Evolutionary conservation across 371 early-diverging fungal species (phyloP).

Genomic region (Zychaea mexicana): DNA sequence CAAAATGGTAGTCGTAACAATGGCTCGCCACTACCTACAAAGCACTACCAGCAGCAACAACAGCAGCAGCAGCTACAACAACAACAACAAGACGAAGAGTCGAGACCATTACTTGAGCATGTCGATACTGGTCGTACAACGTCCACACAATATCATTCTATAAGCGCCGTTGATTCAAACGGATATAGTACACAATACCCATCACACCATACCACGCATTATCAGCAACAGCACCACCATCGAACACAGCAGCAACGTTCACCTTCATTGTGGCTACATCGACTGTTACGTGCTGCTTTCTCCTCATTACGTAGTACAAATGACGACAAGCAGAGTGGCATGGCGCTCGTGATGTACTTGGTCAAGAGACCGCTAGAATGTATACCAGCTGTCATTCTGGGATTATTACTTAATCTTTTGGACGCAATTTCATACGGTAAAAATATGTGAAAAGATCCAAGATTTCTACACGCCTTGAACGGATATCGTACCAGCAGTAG

Average conservation of each 20-base stretch:
- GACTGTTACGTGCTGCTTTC: slow-evolving; percentile 37
- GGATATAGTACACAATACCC: not conserved
- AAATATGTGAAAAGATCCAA: no score
- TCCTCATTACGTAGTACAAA: slow-evolving; percentile 21
- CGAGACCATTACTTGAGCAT: slow-evolving; percentile 11
- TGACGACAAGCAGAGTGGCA: not conserved
- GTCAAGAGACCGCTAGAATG: slow-evolving; percentile 51
- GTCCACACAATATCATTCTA: slow-evolving; percentile 18
- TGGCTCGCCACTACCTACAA: no score
- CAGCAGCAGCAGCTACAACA: not conserved
- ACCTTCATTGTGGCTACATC: slow-evolving; percentile 58
- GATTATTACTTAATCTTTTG: slow-evolving; percentile 86
- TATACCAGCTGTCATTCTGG: slow-evolving; percentile 90
- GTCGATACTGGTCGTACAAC: slow-evolving; percentile 7
- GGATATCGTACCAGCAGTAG: no score
- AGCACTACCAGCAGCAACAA: not conserved
- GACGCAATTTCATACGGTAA: slow-evolving; percentile 91
- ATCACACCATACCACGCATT: not conserved
- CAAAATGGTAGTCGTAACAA: slow-evolving; percentile 1
- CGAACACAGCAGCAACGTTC: not conserved
- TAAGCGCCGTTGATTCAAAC: not conserved
- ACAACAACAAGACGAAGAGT: slow-evolving; percentile 7
- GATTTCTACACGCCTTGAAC: no score
- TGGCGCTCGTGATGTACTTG: not conserved
- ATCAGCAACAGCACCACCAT: not conserved